Evolutionary conservation across 805 yeast genomes (phyloP), one percentile per base, ranked within the genome.

Genomic region (Torulaspora quercuum): DNA sequence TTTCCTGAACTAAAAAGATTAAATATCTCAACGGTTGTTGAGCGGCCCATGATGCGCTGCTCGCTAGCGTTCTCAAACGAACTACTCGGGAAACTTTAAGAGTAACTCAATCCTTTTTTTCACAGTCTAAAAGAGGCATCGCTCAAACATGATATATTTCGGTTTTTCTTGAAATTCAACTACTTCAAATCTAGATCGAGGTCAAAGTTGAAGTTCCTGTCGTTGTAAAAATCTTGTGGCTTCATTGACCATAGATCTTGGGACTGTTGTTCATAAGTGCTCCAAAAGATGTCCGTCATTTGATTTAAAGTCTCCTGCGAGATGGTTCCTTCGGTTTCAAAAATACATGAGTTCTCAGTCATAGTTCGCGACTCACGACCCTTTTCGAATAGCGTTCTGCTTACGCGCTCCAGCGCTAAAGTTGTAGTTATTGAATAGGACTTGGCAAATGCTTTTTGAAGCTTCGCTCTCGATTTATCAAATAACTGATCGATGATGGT

Each of bases 341-440:
- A 15, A 14, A 15, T 31, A 24, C 50, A 47, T 3, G 21, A 23
- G 9, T 29, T 29, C 20, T 54, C 59, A 2, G 48, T 40, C 26
- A 38, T 35, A 5, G 39, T 36, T 30, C 61, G 41, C 7, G 52
- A 46, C 11, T 42, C 42, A 7, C 45, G 27, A 10, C 50, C 59
- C 28, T 45, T 50, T 10, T 41, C 37, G 19, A 55, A 52, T 6
- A 55, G 39, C 4, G 39, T 42, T 25, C 53, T 46, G 21, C 53
- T 53, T 5, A 51, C 45, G 10, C 47, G 39, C 35, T 55, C 55
- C 7, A 55, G 26, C 2, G 52, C 57, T 11, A 53, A 23, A 3
- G 52, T 33, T 7, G 55, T 35, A 10, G 41, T 39, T 14, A 52
- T 29, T 4, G 42, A 45, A 19, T 44, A 49, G 12, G 54, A 52